A percentile compares a stretch with the other conserved stretches of the same genome.
Conservation (phyloP, 2,329 filamentous ascomycete species). For the Sarocladium kiliense region DNA sequence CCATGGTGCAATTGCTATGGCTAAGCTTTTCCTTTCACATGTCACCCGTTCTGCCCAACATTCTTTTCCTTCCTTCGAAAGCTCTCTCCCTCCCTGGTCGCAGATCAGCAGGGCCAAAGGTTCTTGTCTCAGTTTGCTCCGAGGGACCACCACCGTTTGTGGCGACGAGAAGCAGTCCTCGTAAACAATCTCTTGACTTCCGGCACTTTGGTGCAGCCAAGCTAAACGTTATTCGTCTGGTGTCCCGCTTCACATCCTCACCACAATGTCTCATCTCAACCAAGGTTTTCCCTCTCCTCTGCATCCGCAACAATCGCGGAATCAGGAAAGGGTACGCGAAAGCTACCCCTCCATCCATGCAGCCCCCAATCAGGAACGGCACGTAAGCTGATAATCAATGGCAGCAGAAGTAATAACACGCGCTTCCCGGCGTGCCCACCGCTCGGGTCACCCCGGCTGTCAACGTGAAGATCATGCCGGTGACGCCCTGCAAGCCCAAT, state of each 20-base stretch:
- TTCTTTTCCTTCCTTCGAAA: neutral
- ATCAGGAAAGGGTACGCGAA: slow-evolving; percentile 1
- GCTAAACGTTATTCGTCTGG: neutral
- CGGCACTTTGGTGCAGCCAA: neutral
- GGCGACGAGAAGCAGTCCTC: neutral
- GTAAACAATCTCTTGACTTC: neutral
- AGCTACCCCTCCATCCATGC: neutral
- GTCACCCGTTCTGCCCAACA: neutral
- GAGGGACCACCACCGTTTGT: neutral
- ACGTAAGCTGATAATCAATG: neutral
- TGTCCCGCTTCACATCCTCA: neutral
- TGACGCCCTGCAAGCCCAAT: neutral
- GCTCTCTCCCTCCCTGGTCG: neutral
- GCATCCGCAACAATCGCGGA: neutral
- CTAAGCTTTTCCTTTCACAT: neutral
- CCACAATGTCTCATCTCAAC: slow-evolving; percentile 3
- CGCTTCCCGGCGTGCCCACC: neutral
- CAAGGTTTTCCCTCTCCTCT: neutral
- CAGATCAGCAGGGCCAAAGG: neutral
- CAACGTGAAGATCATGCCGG: slow-evolving; percentile 2
- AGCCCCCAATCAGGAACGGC: neutral
- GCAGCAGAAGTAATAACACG: neutral
- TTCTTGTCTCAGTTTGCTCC: neutral
- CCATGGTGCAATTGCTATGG: neutral
- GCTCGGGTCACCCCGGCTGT: slow-evolving; percentile 5